Evolutionary conservation across 768 basidiomycete genomes (phyloP).

Genomic region (Hemileccinum impolitum): DNA sequence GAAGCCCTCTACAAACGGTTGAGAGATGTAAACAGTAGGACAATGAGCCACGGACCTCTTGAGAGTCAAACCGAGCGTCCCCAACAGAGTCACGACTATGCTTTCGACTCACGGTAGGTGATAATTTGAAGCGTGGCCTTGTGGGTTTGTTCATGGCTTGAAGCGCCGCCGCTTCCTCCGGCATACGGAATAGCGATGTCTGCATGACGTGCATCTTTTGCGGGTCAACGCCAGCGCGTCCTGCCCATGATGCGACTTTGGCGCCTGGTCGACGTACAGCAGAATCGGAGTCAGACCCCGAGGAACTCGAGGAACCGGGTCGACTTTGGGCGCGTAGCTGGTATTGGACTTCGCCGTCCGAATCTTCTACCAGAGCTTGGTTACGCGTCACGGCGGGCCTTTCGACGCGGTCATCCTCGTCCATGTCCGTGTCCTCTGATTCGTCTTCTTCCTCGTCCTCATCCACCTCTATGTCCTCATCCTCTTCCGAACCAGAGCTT

Average conservation of each 20-base stretch:
- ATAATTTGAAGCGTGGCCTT: constrained; percentile 33
- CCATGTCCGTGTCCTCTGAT: constrained; percentile 41
- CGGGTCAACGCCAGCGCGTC: constrained; percentile 72
- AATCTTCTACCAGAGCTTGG: constrained; percentile 49
- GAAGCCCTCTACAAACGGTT: constrained; percentile 58
- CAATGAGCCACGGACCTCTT: constrained; percentile 47
- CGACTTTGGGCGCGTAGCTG: constrained; percentile 34
- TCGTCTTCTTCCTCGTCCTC: constrained; percentile 37
- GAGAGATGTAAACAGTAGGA: constrained; percentile 1
- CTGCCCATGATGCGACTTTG: constrained; percentile 66
- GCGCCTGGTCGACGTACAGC: constrained; percentile 33
- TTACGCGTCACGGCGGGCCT: constrained; percentile 33
- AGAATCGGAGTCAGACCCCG: constrained; percentile 19
- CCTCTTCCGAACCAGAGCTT: constrained; percentile 28
- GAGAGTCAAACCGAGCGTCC: constrained; percentile 59
- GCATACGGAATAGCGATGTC: constrained; percentile 75
- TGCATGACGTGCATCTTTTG: constrained; percentile 95
- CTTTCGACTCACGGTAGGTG: constrained; percentile 52
- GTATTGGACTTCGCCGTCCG: constrained; percentile 53
- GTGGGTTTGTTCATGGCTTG: constrained; percentile 47
- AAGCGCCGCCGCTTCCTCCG: constrained; percentile 68
- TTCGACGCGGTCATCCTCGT: constrained; percentile 45
- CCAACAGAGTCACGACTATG: constrained; percentile 79
- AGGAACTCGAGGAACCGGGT: constrained; percentile 29
- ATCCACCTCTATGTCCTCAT: constrained; percentile 29